phyloP scores from a whole-genome alignment of 73 alveolate genomes.

The Tetrahymena elliotti region DNA sequence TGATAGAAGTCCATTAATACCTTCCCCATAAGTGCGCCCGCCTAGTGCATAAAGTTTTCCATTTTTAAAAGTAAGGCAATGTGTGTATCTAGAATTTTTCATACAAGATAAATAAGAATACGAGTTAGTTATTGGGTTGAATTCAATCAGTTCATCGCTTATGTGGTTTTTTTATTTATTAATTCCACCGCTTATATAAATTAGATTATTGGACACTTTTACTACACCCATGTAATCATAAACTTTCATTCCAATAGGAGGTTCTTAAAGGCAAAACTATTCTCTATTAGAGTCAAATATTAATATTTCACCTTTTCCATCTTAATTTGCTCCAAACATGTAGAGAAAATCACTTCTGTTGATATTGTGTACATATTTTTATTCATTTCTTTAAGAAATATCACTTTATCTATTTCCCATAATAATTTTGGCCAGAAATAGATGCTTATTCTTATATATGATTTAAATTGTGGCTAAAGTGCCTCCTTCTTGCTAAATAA shows the following conservation, averaged over 20 bases:
- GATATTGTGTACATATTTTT: background rate
- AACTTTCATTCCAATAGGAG: background rate
- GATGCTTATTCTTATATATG: too few relatives aligned
- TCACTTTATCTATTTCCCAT: background rate
- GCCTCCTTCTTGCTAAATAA: background rate
- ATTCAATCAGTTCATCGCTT: background rate
- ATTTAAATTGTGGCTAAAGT: background rate
- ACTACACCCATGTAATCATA: background rate
- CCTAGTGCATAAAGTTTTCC: background rate
- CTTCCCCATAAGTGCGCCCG: background rate
- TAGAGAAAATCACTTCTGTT: background rate
- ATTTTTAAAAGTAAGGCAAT: background rate
- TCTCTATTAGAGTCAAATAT: background rate
- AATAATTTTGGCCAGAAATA: background rate
- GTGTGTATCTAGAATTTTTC: background rate
- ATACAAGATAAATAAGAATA: background rate
- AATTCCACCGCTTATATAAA: background rate
- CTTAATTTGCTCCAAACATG: background rate
- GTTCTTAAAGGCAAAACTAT: background rate
- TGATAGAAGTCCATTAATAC: background rate
- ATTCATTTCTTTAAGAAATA: background rate
- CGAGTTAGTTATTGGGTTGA: background rate
- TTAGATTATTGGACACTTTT: background rate
- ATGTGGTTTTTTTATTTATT: background rate
- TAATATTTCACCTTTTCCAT: background rate